Evolutionary conservation across 2,329 filamentous ascomycete genomes (phyloP), one percentile per base, ranked within the genome.

Genomic region (Ophiostoma sp.): DNA sequence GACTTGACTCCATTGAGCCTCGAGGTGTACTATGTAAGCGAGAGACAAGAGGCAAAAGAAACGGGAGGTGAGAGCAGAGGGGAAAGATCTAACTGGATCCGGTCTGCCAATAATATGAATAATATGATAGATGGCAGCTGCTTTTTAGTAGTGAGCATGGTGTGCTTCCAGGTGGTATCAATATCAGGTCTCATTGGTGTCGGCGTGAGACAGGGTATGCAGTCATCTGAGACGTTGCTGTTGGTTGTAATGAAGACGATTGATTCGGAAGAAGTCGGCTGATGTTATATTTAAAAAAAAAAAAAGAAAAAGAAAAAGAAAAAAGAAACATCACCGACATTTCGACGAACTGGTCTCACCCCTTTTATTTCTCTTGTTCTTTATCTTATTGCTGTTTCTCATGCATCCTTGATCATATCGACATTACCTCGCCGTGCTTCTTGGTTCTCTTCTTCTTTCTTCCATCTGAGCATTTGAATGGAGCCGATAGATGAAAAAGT

Each of bases 201-300:
- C 54, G 27, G 57, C 57, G 57, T 62, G 57, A 62, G 57, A 62
- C 57, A 35, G 52, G 52, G n/a, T 62, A 62, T 62, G 57, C 57
- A 33, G 57, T 62, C 57, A 62, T 62, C 57, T 62, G 57, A 62
- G 57, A 62, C 57, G 57, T 8, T 27, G 52, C 23, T 57, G 52
- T 57, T 57, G 23, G 57, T 35, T 17, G 10, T 11, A 39, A n/a
- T 48, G 17, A 48, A 48, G 44, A n/a, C 13, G 10, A 20, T n/a
- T 20, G 44, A 39, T 13, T 48, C 57, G 57, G 57, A 62, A 62
- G 57, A 62, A 62, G 27, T 62, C 23, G 57, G 57, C 4, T 57
- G 23, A 2, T 41, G 39, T n/a, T n/a, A n/a, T n/a, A n/a, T n/a
- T n/a, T n/a, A n/a, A n/a, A n/a, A n/a, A n/a, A n/a, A n/a, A n/a